A percentile compares a stretch with the other conserved stretches of the same genome.
Conservation (phyloP, 306 rosid species). For the Quercus glauca region DNA sequence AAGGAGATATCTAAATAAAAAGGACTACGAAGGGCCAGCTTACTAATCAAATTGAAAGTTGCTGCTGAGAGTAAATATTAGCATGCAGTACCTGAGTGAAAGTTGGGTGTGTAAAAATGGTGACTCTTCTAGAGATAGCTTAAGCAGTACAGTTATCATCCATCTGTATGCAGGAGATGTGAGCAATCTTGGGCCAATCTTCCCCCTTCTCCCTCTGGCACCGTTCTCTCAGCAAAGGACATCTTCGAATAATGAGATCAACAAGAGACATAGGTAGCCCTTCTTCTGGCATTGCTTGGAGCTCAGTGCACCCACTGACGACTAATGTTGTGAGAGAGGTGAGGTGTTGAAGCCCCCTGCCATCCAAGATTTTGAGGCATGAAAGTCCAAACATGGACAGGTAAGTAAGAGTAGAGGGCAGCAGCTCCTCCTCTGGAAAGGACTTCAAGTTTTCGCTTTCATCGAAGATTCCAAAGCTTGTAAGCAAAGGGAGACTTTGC, state of each 20-base stretch:
- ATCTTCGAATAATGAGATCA: neutral
- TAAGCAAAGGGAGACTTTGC: neutral
- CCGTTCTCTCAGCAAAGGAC: neutral
- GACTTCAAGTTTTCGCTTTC: neutral
- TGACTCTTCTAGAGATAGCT: neutral
- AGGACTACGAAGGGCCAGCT: neutral
- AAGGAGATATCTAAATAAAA: neutral
- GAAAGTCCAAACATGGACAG: neutral
- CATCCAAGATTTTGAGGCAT: neutral
- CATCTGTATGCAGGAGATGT: neutral
- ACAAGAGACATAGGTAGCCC: neutral
- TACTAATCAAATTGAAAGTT: neutral
- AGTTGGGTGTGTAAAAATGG: neutral
- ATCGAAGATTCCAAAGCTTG: neutral
- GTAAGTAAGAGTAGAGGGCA: neutral
- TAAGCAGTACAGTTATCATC: neutral
- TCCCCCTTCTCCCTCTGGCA: constrained; percentile 4
- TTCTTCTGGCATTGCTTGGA: neutral
- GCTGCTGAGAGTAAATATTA: neutral
- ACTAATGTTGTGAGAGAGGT: neutral
- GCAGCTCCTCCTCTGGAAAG: constrained; percentile 21
- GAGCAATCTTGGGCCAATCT: constrained; percentile 5
- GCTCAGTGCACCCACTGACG: neutral
- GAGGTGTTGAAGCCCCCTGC: constrained; percentile 2
- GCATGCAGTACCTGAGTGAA: neutral